Conservation (phyloP, 192 early-diverging fungal genomes). For the Blastocladiella britannica region DNA sequence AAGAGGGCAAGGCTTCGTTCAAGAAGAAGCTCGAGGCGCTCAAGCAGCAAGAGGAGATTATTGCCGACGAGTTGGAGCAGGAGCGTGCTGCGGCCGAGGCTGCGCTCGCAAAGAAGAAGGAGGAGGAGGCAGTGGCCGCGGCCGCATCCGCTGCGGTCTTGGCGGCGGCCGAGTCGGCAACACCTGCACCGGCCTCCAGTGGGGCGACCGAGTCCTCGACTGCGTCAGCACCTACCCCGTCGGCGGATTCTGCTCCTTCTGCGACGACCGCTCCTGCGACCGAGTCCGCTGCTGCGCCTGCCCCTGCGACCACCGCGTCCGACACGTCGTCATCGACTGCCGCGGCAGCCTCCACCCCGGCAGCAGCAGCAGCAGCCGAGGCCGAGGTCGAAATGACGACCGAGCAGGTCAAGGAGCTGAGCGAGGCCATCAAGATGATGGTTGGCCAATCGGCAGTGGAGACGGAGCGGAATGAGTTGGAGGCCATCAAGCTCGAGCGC, state of each 20-base stretch:
- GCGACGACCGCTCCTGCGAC: constrained; percentile 1
- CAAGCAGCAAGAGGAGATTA: constrained; percentile 89
- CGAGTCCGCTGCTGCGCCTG: neutral
- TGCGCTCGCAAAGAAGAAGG: constrained; percentile 2
- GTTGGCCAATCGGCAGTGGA: constrained; percentile 31
- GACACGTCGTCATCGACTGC: neutral
- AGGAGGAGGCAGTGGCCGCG: constrained; percentile 6
- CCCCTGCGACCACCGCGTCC: neutral
- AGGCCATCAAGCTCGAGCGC: constrained; percentile 35
- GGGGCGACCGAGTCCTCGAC: constrained; percentile 6
- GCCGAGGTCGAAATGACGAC: constrained; percentile 26
- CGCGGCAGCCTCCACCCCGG: neutral
- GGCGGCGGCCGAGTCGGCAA: constrained; percentile 13
- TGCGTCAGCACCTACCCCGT: too few relatives aligned
- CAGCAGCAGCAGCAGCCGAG: constrained; percentile 6
- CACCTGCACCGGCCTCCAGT: constrained; percentile 5
- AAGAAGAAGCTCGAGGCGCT: constrained; percentile 85
- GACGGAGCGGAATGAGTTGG: constrained; percentile 37
- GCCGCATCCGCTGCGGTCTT: constrained; percentile 9
- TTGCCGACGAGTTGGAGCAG: constrained; percentile 82
- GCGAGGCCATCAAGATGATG: constrained; percentile 32
- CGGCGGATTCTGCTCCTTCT: too few relatives aligned
- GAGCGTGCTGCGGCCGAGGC: constrained; percentile 22
- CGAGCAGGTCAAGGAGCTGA: constrained; percentile 31
- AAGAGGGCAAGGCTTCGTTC: constrained; percentile 69